Percentiles rank a stretch among this genome's conserved stretches.
Conservation (phyloP, 257 asterid genomes). For the Petunia secreta region DNA sequence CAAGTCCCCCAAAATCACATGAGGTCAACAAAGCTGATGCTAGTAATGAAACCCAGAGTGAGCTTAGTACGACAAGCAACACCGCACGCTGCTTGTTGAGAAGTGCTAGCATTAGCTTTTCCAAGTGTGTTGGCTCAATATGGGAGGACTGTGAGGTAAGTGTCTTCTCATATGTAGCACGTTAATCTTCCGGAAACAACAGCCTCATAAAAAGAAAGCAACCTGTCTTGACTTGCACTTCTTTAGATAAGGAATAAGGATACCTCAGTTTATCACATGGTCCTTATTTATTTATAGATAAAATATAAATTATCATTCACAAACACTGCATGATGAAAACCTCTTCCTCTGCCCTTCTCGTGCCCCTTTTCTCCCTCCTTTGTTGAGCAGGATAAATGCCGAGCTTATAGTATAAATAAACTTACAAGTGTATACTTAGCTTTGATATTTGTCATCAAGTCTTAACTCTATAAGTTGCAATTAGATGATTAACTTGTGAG, state of each 20-base stretch:
- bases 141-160: constrained; percentile 62
- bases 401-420: neutral
- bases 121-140: constrained; percentile 70
- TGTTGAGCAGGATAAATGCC: neutral
- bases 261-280: neutral
- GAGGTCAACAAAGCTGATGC: constrained; percentile 46
- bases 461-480: neutral
- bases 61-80: constrained; percentile 58
- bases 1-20: constrained; percentile 56
- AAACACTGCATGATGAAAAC: neutral
- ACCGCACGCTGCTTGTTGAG: constrained; percentile 80
- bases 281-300: neutral
- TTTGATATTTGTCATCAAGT: neutral
- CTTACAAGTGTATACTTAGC: neutral
- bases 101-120: constrained; percentile 85
- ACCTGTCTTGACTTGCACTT: neutral
- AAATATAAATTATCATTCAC: neutral
- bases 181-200: neutral
- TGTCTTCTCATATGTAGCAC: constrained; percentile 23
- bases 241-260: neutral
- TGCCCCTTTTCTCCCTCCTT: neutral
- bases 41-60: constrained; percentile 41
- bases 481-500: neutral
- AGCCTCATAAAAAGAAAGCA: neutral
- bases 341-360: neutral